A percentile compares a stretch with the other conserved stretches of the same genome.
phyloP scores from a whole-genome alignment of 106 monocot species.

The Dendrobium huoshanense region DNA sequence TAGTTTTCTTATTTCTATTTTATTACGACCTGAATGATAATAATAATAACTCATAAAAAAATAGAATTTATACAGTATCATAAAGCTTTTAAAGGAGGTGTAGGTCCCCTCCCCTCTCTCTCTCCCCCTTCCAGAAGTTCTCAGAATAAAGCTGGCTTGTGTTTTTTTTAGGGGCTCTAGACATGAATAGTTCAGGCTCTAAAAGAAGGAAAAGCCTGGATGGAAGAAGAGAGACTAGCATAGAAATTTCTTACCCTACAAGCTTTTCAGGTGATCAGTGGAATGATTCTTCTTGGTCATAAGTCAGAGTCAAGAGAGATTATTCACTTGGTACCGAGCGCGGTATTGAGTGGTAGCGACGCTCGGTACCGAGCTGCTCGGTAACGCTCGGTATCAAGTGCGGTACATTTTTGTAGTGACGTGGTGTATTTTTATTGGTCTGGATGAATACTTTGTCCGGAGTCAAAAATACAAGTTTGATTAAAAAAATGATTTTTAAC shows the following conservation, averaged over 20 bases:
- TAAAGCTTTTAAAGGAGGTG: neutral
- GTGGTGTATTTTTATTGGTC: too few relatives aligned
- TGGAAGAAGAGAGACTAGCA: neutral
- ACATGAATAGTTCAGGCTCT: neutral
- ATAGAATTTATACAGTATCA: neutral
- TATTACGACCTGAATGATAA: neutral
- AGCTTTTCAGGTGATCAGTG: neutral
- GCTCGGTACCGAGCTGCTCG: too few relatives aligned
- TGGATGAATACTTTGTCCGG: too few relatives aligned
- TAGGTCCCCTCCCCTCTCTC: neutral
- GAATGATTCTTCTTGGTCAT: neutral
- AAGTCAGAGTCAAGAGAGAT: neutral
- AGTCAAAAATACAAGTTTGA: neutral
- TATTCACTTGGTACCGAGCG: too few relatives aligned
- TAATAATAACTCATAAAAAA: neutral
- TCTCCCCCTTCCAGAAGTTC: too few relatives aligned
- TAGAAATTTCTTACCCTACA: neutral
- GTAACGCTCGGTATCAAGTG: too few relatives aligned
- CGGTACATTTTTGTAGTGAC: too few relatives aligned
- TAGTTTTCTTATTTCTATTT: neutral
- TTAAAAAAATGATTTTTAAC: too few relatives aligned
- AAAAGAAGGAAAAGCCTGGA: constrained; percentile 1
- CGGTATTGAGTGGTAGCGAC: too few relatives aligned
- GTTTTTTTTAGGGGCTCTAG: neutral
- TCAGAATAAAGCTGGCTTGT: constrained; percentile 3